Conservation (phyloP, 768 basidiomycete genomes). For the Porphyrellus cyaneotinctus region DNA sequence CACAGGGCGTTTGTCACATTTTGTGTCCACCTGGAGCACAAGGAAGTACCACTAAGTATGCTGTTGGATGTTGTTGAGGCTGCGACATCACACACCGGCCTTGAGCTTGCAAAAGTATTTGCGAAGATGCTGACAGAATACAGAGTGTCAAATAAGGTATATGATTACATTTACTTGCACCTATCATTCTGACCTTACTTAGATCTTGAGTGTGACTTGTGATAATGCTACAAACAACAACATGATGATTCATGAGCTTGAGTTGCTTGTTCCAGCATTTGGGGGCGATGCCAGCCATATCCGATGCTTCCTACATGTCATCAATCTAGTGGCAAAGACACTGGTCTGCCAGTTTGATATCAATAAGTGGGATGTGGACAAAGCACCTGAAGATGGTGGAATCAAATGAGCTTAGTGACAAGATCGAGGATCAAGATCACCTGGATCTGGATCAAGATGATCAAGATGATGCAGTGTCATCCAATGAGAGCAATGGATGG, state of each 20-base stretch:
- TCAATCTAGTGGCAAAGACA: constrained; percentile 29
- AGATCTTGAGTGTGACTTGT: not conserved
- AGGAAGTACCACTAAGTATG: not conserved
- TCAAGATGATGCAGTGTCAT: no score
- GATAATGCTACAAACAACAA: not conserved
- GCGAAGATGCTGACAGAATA: not conserved
- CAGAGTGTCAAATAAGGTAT: not conserved
- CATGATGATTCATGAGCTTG: not conserved
- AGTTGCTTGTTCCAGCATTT: no score
- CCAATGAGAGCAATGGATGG: no score
- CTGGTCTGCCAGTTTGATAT: no score
- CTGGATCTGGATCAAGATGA: no score
- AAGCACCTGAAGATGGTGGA: not conserved
- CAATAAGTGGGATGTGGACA: no score
- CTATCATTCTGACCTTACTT: no score
- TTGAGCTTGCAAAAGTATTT: not conserved
- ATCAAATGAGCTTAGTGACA: no score
- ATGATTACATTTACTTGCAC: not conserved
- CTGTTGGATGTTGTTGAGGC: not conserved
- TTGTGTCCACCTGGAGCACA: not conserved
- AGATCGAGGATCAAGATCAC: no score
- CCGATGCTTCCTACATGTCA: constrained; percentile 42
- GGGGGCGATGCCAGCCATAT: not conserved
- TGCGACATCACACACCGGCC: not conserved
- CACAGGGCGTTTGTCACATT: not conserved